Base-by-base conservation (phyloP, 768 basidiomycete species). In the Kwoniella pini region DNA sequence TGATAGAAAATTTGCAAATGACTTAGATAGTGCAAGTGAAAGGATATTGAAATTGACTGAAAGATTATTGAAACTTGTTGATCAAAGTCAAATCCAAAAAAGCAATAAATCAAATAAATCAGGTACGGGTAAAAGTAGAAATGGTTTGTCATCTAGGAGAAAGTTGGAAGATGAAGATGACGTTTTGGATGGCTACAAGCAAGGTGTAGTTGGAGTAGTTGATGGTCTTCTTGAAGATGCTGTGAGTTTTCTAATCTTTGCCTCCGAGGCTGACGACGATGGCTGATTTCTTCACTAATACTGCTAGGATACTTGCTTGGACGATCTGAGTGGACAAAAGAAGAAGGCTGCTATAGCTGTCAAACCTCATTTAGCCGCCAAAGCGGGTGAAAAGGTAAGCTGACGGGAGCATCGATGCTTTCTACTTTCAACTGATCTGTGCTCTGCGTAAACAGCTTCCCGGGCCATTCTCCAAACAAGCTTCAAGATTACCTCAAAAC, bases 171-270 rank as follows among this genome's bases (percentile, higher is more conserved):
- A 81, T 56, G 84, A 89, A 71, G 91, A 96, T 68, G 89, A 93
- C 79, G 83, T 94, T 2, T 79, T 90, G 30, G 94, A 96, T 75
- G 85, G 85, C 65, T 95, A 92, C 75, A 84, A 88, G 65, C 81
- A 85, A 17, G 77, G 85, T 21, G 83, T 95, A 1, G 87, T 90
- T n/a, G 90, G 92, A 71, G 81, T 85, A 0, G 84, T 95, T 82
- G 95, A 99, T 74, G 83, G 84, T 46, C 76, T 97, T 53, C 78
- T 96, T 60, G 96, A 98, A 79, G 83, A 85, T 53, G 89, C 91
- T 3, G 91, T 89, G 68, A 78, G 86, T 78, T 12, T 39, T 15
- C 28, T 54, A 21, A 4, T 22, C 4, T 22, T 12, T 40, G 33
- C 17, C 4, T 31, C 31, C 36, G 30, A 17, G 4, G 10, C 24